Evolutionary conservation across 2,329 filamentous ascomycete genomes (phyloP).

Genomic region (Microcyclosporella mali): DNA sequence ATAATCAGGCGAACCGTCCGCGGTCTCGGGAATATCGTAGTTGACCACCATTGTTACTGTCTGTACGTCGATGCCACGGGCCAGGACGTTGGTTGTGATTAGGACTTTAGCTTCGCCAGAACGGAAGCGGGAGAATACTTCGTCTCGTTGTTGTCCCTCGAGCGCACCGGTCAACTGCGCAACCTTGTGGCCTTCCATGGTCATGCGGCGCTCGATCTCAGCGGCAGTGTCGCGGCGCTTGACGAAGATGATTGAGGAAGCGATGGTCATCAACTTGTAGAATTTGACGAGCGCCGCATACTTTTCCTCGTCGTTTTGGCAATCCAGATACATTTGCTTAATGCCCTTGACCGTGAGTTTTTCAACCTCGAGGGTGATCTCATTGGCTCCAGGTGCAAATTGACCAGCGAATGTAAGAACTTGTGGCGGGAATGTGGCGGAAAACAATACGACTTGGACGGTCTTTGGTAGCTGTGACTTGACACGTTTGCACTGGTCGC

Average conservation of each 20-base stretch:
- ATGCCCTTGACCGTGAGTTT: conserved; percentile 96
- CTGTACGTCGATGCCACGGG: conserved; percentile 88
- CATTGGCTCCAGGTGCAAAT: conserved; percentile 81
- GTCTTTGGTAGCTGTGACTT: conserved; percentile 66
- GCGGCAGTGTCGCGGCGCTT: conserved; percentile 83
- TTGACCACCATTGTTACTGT: conserved; percentile 98
- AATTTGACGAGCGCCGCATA: conserved; percentile 85
- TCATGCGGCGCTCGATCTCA: conserved; percentile 81
- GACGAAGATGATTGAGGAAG: conserved; percentile 97
- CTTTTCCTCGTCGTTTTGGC: conserved; percentile 72
- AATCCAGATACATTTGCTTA: conserved; percentile 96
- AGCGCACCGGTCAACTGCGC: conserved; percentile 83
- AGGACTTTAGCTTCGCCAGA: conserved; percentile 85
- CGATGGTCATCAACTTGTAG: conserved; percentile 93
- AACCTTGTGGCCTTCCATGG: conserved; percentile 82
- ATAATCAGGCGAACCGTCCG: conserved; percentile 67
- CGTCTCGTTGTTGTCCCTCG: conserved; percentile 76
- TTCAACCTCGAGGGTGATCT: conserved; percentile 79
- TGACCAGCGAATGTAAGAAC: conserved; percentile 76
- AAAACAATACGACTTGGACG: conserved; percentile 90
- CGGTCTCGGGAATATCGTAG: conserved; percentile 58
- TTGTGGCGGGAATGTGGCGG: conserved; percentile 82
- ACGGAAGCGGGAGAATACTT: conserved; percentile 80
- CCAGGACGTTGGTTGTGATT: conserved; percentile 94
- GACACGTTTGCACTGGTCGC: conserved; percentile 88